Percentiles rank a stretch among this genome's conserved stretches.
phyloP scores from a whole-genome alignment of 1,139 yeast genomes.

The Geotrichum restrictum region DNA sequence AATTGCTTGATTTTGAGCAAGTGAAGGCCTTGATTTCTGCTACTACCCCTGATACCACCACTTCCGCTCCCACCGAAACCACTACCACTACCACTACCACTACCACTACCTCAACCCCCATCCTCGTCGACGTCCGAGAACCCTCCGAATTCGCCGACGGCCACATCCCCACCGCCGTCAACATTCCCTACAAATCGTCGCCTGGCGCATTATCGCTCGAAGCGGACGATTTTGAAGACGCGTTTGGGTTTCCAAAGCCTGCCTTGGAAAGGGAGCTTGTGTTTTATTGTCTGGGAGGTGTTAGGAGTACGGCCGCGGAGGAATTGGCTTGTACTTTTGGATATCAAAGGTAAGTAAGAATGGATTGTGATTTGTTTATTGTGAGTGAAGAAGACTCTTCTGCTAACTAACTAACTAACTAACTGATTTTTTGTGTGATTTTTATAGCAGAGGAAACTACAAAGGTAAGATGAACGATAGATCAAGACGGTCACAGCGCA shows the following conservation, averaged over 20 bases:
- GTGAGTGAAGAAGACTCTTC: not conserved
- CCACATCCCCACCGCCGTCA: slow-evolving; percentile 80
- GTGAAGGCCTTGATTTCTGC: slow-evolving; percentile 48
- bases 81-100: too few relatives aligned
- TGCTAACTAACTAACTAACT: slow-evolving; percentile 7
- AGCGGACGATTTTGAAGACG: slow-evolving; percentile 71
- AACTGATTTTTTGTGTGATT: slow-evolving; percentile 26
- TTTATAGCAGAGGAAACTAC: slow-evolving; percentile 46
- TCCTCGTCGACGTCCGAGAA: slow-evolving; percentile 86
- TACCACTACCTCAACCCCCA: slow-evolving; percentile 32
- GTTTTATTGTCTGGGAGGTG: slow-evolving; percentile 91
- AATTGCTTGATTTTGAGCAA: slow-evolving; percentile 52
- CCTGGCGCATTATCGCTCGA: slow-evolving; percentile 90
- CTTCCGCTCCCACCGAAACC: not conserved
- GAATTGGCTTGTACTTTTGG: slow-evolving; percentile 89
- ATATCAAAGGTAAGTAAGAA: slow-evolving; percentile 53
- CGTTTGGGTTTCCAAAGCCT: slow-evolving; percentile 86
- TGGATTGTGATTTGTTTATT: too few relatives aligned
- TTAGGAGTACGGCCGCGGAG: slow-evolving; percentile 86
- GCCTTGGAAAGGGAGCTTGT: slow-evolving; percentile 63
- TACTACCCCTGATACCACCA: too few relatives aligned
- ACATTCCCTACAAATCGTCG: slow-evolving; percentile 83
- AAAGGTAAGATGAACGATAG: slow-evolving; percentile 26
- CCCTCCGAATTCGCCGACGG: slow-evolving; percentile 68
- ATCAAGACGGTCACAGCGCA: too few relatives aligned